phyloP scores from a whole-genome alignment of 179 eudicot genomes.

The Beta corolliflora region DNA sequence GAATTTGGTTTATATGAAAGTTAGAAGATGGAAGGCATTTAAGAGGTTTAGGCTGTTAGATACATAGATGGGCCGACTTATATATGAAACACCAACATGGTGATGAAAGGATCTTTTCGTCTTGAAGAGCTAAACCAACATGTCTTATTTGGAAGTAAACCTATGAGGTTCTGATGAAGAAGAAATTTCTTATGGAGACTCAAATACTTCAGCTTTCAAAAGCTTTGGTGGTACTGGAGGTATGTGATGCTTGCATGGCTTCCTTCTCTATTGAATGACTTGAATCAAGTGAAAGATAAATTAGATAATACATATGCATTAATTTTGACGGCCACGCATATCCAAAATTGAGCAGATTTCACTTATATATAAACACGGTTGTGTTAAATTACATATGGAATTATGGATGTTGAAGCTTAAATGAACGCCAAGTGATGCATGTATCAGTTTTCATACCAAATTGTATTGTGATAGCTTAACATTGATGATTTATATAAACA shows the following conservation, averaged over 20 bases:
- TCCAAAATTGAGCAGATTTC: background rate
- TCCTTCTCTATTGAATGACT: background rate
- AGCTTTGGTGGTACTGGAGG: conserved; percentile 37
- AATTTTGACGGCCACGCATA: background rate
- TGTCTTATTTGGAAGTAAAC: conserved; percentile 23
- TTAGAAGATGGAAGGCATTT: too few relatives aligned
- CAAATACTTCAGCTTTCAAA: conserved; percentile 35
- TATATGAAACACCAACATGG: too few relatives aligned
- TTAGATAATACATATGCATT: background rate
- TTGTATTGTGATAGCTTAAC: too few relatives aligned
- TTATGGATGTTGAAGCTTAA: too few relatives aligned
- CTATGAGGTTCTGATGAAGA: conserved; percentile 36
- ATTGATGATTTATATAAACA: too few relatives aligned
- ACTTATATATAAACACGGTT: too few relatives aligned
- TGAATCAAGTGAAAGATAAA: background rate
- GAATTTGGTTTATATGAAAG: too few relatives aligned
- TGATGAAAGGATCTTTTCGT: background rate
- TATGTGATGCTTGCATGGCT: conserved; percentile 15
- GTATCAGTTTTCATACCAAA: too few relatives aligned
- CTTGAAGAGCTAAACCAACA: background rate
- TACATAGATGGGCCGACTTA: too few relatives aligned
- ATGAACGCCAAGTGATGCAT: too few relatives aligned
- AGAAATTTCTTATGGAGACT: conserved; percentile 35
- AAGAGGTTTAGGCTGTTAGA: too few relatives aligned
- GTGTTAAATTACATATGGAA: too few relatives aligned